These are phyloP conservation scores for Triticum dicoccoides DNA, from an alignment of 176 grass and related monocot species.

Conservation along the genomic window DNA sequence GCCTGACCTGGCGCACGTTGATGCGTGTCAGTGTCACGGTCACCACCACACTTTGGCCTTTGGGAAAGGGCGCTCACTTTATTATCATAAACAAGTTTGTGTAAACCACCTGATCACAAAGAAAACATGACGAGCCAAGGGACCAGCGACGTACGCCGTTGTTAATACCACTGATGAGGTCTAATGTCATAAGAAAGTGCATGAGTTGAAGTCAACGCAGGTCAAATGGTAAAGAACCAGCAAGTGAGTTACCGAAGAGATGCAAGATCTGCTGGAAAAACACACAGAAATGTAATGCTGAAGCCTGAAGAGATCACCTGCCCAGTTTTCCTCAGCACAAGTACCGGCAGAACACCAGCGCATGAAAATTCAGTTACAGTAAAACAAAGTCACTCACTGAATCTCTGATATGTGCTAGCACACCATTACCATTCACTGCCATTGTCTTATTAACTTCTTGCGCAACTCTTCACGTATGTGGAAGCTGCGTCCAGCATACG, in stretches of 20 bases:
- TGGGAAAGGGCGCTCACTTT: not conserved
- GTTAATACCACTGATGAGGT: not conserved
- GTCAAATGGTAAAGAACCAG: not conserved
- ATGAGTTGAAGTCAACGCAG: not conserved
- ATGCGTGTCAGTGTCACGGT: not conserved
- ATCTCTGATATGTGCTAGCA: no score
- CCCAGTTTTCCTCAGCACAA: no score
- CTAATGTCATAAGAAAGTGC: not conserved
- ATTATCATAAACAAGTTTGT: not conserved
- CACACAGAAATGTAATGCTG: no score
- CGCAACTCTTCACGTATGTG: no score
- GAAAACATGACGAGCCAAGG: not conserved
- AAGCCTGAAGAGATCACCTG: no score
- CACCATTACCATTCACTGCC: no score
- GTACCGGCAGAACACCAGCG: not conserved
- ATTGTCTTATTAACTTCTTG: no score
- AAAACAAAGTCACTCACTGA: not conserved
- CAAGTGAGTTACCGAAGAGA: not conserved
- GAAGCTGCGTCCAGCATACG: no score
- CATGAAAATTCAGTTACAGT: not conserved
- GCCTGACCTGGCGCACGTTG: constrained; percentile 24
- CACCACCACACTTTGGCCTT: not conserved
- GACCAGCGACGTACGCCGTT: not conserved
- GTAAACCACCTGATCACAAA: not conserved
- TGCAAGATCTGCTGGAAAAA: no score